A percentile compares a stretch with the other conserved stretches of the same genome.
phyloP scores from a whole-genome alignment of 202 grass and related monocot species.

The Carex sylvatica region DNA sequence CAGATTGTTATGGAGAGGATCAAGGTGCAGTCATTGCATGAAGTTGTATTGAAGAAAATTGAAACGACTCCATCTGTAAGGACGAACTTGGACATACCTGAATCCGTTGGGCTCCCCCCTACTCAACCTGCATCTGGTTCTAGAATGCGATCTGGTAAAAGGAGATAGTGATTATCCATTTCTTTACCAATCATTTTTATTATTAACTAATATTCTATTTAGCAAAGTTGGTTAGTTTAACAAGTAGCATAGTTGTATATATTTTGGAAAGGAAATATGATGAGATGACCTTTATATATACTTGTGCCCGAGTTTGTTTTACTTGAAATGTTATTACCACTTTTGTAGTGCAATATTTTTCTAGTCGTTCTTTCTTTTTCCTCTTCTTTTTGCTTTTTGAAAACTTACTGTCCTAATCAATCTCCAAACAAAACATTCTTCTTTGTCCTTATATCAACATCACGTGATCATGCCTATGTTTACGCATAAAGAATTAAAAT shows the following conservation, averaged over 20 bases:
- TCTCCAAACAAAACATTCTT: neutral
- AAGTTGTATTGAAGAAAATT: constrained; percentile 30
- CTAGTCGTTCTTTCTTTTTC: neutral
- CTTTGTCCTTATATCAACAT: neutral
- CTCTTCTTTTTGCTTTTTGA: neutral
- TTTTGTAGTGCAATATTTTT: neutral
- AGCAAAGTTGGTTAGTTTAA: neutral
- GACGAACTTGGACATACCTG: constrained; percentile 67
- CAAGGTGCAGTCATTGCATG: constrained; percentile 39
- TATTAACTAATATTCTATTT: neutral
- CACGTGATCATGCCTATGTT: neutral
- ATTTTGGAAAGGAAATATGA: neutral
- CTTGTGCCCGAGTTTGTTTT: neutral
- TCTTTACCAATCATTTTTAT: neutral
- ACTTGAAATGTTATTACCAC: neutral
- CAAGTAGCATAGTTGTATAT: neutral
- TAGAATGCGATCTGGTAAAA: constrained; percentile 16
- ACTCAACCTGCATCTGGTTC: constrained; percentile 25
- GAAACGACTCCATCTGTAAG: constrained; percentile 36
- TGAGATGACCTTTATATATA: neutral
- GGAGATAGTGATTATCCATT: neutral
- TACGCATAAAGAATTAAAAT: no score
- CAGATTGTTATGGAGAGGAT: constrained; percentile 70
- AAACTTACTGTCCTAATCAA: neutral
- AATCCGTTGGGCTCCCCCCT: constrained; percentile 57